A percentile compares a stretch with the other conserved stretches of the same genome.
Conservation (phyloP, 495 filamentous ascomycete genomes). For the Tuber indicum region DNA sequence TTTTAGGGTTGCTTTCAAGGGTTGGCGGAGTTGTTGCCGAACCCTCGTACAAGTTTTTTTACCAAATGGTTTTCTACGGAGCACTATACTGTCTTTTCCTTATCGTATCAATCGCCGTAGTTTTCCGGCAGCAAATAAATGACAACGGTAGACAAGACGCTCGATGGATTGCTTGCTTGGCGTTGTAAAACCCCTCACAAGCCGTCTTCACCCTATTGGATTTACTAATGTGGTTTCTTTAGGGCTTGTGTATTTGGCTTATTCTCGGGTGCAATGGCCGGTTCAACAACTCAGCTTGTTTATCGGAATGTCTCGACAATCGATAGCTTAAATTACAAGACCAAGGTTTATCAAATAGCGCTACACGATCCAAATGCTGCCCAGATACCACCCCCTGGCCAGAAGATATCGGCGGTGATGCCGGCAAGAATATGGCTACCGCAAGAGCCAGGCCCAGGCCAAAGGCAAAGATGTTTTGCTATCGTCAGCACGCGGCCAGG, state of each 20-base stretch:
- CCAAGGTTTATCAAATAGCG: slow-evolving; percentile 64
- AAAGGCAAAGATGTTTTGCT: slow-evolving; percentile 51
- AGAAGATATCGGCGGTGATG: slow-evolving; percentile 45
- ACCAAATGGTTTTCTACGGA: slow-evolving; percentile 73
- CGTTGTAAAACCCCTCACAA: slow-evolving; percentile 5
- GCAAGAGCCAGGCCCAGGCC: slow-evolving; percentile 16
- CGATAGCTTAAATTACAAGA: slow-evolving; percentile 60
- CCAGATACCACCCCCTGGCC: slow-evolving; percentile 40
- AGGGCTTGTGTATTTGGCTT: slow-evolving; percentile 61
- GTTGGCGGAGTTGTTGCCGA: slow-evolving; percentile 85
- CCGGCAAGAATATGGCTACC: slow-evolving; percentile 37
- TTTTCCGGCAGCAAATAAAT: slow-evolving; percentile 37
- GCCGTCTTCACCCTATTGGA: neutral
- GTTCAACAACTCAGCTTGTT: slow-evolving; percentile 62
- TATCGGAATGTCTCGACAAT: slow-evolving; percentile 71
- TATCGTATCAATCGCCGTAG: slow-evolving; percentile 56
- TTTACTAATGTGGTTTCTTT: slow-evolving; percentile 24
- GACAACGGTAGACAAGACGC: slow-evolving; percentile 23
- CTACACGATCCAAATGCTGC: slow-evolving; percentile 58
- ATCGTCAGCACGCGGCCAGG: slow-evolving; percentile 65
- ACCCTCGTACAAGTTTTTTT: slow-evolving; percentile 79
- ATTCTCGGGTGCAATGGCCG: slow-evolving; percentile 67
- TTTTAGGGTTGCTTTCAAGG: slow-evolving; percentile 44
- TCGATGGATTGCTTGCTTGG: slow-evolving; percentile 31
- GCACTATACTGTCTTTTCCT: slow-evolving; percentile 59